These are phyloP conservation scores for Lanmaoa pseudosensibilis DNA, from an alignment of 768 basidiomycete genomes.

Conservation along the genomic window DNA sequence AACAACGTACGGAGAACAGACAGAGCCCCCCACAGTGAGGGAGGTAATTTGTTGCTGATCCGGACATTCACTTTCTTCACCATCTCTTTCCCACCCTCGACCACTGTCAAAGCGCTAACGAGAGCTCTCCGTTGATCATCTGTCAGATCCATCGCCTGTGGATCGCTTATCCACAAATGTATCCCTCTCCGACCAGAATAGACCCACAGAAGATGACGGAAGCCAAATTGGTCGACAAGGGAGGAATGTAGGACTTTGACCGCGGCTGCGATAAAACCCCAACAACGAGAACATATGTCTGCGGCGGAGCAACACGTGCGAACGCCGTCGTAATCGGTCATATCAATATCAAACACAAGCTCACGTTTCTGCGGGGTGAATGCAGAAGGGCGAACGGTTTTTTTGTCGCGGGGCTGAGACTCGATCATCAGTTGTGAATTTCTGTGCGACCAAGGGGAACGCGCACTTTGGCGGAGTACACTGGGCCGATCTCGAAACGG, in stretches of 20 bases:
- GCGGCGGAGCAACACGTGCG: conserved; percentile 94
- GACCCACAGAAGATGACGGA: conserved; percentile 89
- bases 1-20: conserved; percentile 59
- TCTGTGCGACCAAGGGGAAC: not conserved
- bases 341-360: conserved; percentile 99
- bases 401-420: conserved; percentile 81
- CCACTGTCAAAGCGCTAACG: conserved; percentile 83
- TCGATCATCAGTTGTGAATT: not conserved
- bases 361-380: conserved; percentile 82
- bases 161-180: conserved; percentile 95
- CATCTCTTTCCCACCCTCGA: conserved; percentile 79
- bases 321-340: conserved; percentile 97
- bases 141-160: conserved; percentile 81
- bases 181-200: conserved; percentile 99
- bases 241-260: conserved; percentile 81
- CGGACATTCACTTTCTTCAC: conserved; percentile 81
- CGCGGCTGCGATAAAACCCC: conserved; percentile 92
- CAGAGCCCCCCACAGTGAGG: conserved; percentile 60
- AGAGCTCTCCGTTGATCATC: conserved; percentile 88
- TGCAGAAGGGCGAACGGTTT: conserved; percentile 66
- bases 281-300: conserved; percentile 89
- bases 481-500: conserved; percentile 95
- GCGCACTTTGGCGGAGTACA: conserved; percentile 84
- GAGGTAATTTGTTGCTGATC: conserved; percentile 45
- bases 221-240: conserved; percentile 89